A percentile compares a stretch with the other conserved stretches of the same genome.
These are phyloP conservation scores for Mycena rebaudengoi DNA, from an alignment of 768 basidiomycete genomes.

Conservation along the genomic window DNA sequence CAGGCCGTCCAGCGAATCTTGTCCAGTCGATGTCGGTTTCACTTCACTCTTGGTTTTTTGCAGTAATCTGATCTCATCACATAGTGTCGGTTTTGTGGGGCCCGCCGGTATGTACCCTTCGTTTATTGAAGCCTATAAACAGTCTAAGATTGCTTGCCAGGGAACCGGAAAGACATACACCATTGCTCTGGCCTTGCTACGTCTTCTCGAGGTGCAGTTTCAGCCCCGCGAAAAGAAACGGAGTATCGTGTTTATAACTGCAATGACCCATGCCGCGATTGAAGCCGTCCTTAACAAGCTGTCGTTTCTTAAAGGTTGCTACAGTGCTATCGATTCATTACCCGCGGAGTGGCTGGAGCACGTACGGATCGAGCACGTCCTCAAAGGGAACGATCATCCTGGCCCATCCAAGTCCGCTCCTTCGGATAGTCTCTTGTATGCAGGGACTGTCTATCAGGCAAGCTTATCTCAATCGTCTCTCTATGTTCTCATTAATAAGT, in stretches of 20 bases:
- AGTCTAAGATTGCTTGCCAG: constrained; percentile 21
- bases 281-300: constrained; percentile 56
- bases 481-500: neutral
- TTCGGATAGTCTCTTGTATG: constrained; percentile 46
- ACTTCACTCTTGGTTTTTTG: neutral
- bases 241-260: constrained; percentile 57
- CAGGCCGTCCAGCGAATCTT: constrained; percentile 53
- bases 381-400: constrained; percentile 50
- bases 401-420: constrained; percentile 38
- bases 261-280: constrained; percentile 63
- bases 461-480: constrained; percentile 1
- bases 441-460: constrained; percentile 60
- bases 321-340: constrained; percentile 45
- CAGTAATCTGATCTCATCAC: neutral
- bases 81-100: constrained; percentile 58
- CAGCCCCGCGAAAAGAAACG: constrained; percentile 37
- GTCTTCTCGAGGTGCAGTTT: constrained; percentile 52
- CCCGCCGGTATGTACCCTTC: constrained; percentile 49
- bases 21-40: constrained; percentile 39
- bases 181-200: constrained; percentile 54
- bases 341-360: constrained; percentile 53
- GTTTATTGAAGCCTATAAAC: neutral
- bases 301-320: constrained; percentile 44
- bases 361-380: constrained; percentile 51
- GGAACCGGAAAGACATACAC: constrained; percentile 66